Evolutionary conservation across 805 yeast genomes (phyloP).

Genomic region (Starmera amethionina): DNA sequence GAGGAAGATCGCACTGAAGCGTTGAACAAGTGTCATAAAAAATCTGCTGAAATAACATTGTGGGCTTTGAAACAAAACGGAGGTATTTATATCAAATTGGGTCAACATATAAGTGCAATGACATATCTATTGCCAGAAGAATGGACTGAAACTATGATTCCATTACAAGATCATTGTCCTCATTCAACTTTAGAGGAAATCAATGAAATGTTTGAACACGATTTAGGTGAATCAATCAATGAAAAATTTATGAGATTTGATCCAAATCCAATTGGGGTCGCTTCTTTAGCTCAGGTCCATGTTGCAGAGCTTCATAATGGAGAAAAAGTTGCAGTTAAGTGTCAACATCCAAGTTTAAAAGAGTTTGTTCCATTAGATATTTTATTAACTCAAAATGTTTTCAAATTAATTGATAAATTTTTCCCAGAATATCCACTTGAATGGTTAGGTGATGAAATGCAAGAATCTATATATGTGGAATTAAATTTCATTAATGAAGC

Average conservation of each 20-base stretch:
- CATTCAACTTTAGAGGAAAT: conserved; percentile 64
- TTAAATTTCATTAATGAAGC: conserved; percentile 86
- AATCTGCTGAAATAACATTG: conserved; percentile 72
- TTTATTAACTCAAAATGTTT: conserved; percentile 65
- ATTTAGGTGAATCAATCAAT: conserved; percentile 48
- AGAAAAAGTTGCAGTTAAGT: conserved; percentile 81
- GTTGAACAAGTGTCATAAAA: conserved; percentile 54
- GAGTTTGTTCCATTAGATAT: conserved; percentile 91
- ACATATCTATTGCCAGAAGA: conserved; percentile 84
- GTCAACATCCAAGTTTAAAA: conserved; percentile 83
- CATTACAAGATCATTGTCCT: conserved; percentile 88
- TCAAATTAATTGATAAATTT: conserved; percentile 58
- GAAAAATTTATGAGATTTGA: conserved; percentile 63
- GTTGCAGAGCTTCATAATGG: conserved; percentile 55
- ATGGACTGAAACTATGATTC: conserved; percentile 94
- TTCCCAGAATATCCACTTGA: conserved; percentile 91
- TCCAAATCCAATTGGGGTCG: conserved; percentile 81
- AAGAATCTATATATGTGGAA: conserved; percentile 81
- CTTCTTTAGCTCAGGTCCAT: conserved; percentile 95
- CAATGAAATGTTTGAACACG: conserved; percentile 52
- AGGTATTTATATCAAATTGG: conserved; percentile 87
- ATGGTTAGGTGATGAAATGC: conserved; percentile 95
- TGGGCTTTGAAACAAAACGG: conserved; percentile 78
- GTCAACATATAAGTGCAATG: conserved; percentile 90
- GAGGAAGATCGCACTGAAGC: conserved; percentile 41